A percentile compares a stretch with the other conserved stretches of the same genome.
Conservation (phyloP, 768 basidiomycete species). For the Arthromyces matolae region DNA sequence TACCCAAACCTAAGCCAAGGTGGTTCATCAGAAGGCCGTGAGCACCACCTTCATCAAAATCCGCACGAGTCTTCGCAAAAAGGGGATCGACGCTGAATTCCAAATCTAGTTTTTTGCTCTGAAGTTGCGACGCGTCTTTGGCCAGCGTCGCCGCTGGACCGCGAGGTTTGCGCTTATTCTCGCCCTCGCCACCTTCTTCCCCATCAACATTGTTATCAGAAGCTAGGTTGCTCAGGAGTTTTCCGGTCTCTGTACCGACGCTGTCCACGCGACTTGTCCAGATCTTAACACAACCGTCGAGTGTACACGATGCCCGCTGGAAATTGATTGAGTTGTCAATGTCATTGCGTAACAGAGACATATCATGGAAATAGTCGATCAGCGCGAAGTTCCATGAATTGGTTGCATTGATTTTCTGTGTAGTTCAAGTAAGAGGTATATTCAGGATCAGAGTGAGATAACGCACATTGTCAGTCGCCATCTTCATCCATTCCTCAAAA, state of each 20-base stretch:
- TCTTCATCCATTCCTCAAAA: conserved; percentile 99
- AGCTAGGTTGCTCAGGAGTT: conserved; percentile 86
- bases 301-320: conserved; percentile 94
- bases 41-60: conserved; percentile 98
- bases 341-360: conserved; percentile 90
- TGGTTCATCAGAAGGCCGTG: conserved; percentile 97
- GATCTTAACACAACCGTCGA: conserved; percentile 99
- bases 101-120: conserved; percentile 90
- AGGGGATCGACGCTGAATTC: conserved; percentile 96
- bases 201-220: conserved; percentile 49
- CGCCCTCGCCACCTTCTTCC: conserved; percentile 53
- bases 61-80: conserved; percentile 96
- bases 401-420: conserved; percentile 94
- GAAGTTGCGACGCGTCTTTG: conserved; percentile 75
- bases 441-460: conserved; percentile 8
- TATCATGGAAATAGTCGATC: conserved; percentile 98
- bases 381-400: conserved; percentile 98
- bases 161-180: conserved; percentile 61
- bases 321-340: conserved; percentile 97
- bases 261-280: conserved; percentile 98
- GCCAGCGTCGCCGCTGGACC: conserved; percentile 84
- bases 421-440: conserved; percentile 13
- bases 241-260: conserved; percentile 94
- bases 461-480: conserved; percentile 96
- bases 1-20: conserved; percentile 69